Evolutionary conservation across 441 rosid species (phyloP), one percentile per base, ranked within the genome.

Genomic region (Iberis amara): DNA sequence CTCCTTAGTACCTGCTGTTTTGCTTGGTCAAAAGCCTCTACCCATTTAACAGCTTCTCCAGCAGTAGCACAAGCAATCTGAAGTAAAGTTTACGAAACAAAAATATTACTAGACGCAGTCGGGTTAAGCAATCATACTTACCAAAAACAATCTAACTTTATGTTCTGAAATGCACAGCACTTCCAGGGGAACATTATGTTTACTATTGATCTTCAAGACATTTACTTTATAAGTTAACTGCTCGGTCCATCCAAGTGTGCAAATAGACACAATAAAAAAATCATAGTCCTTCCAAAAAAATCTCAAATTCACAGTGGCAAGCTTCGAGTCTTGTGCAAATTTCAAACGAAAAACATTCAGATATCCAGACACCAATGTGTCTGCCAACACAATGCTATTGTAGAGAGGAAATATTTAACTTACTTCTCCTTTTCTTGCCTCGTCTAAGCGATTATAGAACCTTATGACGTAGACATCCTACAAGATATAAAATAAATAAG

Each of bases 1-100:
- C n/a, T n/a, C 28, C 26, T 43, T 10, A 12, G 12, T 62, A 91
- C 98, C 91, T 88, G 96, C 61, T 88, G 94, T 79, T 91, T 91
- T 60, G 96, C 94, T 35, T 76, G 77, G 67, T 91, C 87, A 81
- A 91, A 91, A 65, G 98, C 98, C 65, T 91, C 98, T 66, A 80
- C 73, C 98, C 98, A 91, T 68, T 83, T 79, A 40, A 68, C 61
- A 62, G 79, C 83, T 77, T 91, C 96, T 70, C 86, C 98, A 68
- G 94, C 95, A 2, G 86, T 70, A 62, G 83, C 79, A 76, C 96
- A 88, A 66, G 92, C 98, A 76, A 91, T 85, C 98, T 91, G 55
- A 71, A 76, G 55, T 30, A 68, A n/a, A 42, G 23, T 48, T 66
- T 12, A 37, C 28, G 50, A 47, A 18, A 14, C 0, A 46, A 43